Evolutionary conservation across 1,284 basidiomycete genomes (phyloP), one percentile per base, ranked within the genome.

Genomic region (Hymenochaete sp.): DNA sequence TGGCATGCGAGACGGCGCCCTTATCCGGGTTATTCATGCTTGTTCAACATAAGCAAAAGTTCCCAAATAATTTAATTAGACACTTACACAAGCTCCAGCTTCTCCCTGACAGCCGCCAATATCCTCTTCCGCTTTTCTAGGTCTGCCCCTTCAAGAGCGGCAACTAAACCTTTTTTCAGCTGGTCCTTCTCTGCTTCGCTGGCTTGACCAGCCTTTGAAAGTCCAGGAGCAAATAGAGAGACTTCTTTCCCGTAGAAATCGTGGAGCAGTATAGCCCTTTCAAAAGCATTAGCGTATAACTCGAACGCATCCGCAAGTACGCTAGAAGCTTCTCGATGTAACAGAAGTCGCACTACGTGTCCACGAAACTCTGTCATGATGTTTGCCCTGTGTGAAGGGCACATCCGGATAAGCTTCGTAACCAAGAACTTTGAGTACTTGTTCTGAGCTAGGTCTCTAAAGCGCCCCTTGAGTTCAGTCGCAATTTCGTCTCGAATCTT

Each of bases 351-450:
- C 25, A 85, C 65, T 25, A 92, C 75, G 47, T 80, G 70, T 1
- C 75, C 74, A 47, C 86, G 77, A 59, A 93, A 85, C 58, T 90
- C 83, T 27, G 71, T 67, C 35, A 93, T 68, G 50, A 93, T 89
- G 16, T 75, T 70, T 10, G 71, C 56, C 35, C 87, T 81, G 55
- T 87, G 82, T 0, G 75, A 55, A 3, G 85, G 82, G 59, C 85
- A 83, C 28, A 85, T 69, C 21, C 85, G 77, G 55, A 92, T 82
- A 37, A 93, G 72, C 65, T 92, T 93, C 26, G 77, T 75, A 46
- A 92, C 81, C 11, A 93, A 69, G 62, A 92, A 93, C 86, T 91
- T 93, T 28, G 88, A 91, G 62, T 93, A 93, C 64, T 84, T 89
- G 58, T 77, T 86, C 63, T 89, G 84, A 42, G 81, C 80, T 51